Percentiles rank a stretch among this genome's conserved stretches.
phyloP scores from a whole-genome alignment of 495 filamentous ascomycete species.

The Neohortaea acidophila region DNA sequence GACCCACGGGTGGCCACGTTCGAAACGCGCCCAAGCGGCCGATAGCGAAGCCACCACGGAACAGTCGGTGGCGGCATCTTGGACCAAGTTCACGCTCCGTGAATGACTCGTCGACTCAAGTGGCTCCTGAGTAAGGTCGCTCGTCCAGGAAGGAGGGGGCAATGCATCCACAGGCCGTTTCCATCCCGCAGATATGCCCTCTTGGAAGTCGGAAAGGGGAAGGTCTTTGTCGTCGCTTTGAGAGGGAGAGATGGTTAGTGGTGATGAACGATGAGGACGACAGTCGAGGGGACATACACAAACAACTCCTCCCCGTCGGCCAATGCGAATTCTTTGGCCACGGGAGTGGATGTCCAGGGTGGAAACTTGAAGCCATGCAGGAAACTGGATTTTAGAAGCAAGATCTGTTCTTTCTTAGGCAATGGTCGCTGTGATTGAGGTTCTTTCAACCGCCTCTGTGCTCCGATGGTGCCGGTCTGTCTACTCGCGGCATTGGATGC shows the following conservation, averaged over 20 bases:
- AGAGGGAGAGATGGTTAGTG: slow-evolving; percentile 12
- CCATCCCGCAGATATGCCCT: slow-evolving; percentile 63
- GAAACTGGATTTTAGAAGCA: slow-evolving; percentile 60
- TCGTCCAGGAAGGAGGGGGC: slow-evolving; percentile 21
- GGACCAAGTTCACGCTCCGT: slow-evolving; percentile 60
- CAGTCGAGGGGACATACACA: slow-evolving; percentile 32
- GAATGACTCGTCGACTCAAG: slow-evolving; percentile 45
- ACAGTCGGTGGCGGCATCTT: slow-evolving; percentile 88
- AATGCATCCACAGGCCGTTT: slow-evolving; percentile 50
- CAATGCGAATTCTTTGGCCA: slow-evolving; percentile 36
- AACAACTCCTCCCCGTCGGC: slow-evolving; percentile 30
- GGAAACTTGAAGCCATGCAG: slow-evolving; percentile 69
- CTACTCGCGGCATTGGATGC: neutral
- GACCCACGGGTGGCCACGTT: slow-evolving; percentile 44
- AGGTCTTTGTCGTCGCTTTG: slow-evolving; percentile 56
- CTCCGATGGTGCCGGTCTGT: neutral
- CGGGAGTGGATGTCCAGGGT: slow-evolving; percentile 56
- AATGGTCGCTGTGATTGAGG: slow-evolving; percentile 46
- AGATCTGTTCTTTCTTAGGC: slow-evolving; percentile 58
- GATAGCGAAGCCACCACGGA: slow-evolving; percentile 94
- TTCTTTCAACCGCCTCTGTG: slow-evolving; percentile 14
- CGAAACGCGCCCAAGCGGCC: slow-evolving; percentile 52
- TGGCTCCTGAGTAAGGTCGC: slow-evolving; percentile 21
- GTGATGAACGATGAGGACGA: neutral
- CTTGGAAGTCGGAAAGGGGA: slow-evolving; percentile 55